These are phyloP conservation scores for Psilocybe tampanensis DNA, from an alignment of 768 basidiomycete species.

Conservation along the genomic window DNA sequence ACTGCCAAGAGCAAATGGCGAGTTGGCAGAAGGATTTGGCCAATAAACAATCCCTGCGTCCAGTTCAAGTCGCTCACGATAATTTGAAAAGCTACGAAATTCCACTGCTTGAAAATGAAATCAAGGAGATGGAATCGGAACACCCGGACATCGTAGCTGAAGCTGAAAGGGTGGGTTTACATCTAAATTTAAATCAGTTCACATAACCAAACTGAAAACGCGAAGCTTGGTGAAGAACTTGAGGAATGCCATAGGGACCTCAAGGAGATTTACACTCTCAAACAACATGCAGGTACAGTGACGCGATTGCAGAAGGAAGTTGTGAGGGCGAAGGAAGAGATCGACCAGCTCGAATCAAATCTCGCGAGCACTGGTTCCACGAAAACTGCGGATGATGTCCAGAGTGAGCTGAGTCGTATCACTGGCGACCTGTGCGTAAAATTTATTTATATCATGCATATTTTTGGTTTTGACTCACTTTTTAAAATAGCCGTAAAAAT, in stretches of 20 bases:
- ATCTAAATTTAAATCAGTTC: slow-evolving; percentile 5
- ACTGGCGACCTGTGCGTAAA: slow-evolving; percentile 67
- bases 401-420: slow-evolving; percentile 70
- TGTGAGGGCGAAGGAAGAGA: slow-evolving; percentile 61
- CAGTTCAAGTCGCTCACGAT: slow-evolving; percentile 54
- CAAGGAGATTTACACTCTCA: slow-evolving; percentile 60
- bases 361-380: slow-evolving; percentile 73
- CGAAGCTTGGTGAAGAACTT: slow-evolving; percentile 54
- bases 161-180: slow-evolving; percentile 62
- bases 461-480: not conserved
- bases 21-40: slow-evolving; percentile 65
- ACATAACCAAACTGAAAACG: slow-evolving; percentile 4
- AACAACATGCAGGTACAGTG: slow-evolving; percentile 62
- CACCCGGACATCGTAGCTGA: slow-evolving; percentile 51
- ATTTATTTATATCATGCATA: not conserved
- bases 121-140: slow-evolving; percentile 56
- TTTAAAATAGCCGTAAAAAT: slow-evolving; percentile 53
- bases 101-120: slow-evolving; percentile 62
- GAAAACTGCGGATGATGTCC: slow-evolving; percentile 85
- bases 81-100: slow-evolving; percentile 65
- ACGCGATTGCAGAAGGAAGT: slow-evolving; percentile 61
- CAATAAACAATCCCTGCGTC: slow-evolving; percentile 58
- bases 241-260: slow-evolving; percentile 57
- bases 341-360: slow-evolving; percentile 64
- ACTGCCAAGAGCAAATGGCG: slow-evolving; percentile 46